phyloP scores from a whole-genome alignment of 495 filamentous ascomycete species.

The Glonium stellatum region DNA sequence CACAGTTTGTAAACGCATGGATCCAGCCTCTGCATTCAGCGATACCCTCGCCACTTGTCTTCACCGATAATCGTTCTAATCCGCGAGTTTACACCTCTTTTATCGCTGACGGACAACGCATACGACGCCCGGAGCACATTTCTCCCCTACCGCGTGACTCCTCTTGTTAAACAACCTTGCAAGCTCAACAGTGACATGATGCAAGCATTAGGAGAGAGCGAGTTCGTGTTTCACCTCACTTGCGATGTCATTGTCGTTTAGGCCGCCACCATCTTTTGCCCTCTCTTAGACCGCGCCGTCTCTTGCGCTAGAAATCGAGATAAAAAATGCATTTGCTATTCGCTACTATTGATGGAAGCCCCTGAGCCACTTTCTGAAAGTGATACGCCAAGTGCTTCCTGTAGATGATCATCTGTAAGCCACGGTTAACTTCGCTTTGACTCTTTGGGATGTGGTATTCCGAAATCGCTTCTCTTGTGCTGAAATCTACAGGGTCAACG shows the following conservation, averaged over 20 bases:
- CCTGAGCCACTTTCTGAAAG: neutral
- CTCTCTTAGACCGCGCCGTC: neutral
- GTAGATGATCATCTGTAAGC: neutral
- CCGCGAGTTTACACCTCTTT: neutral
- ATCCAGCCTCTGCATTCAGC: neutral
- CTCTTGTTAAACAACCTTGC: neutral
- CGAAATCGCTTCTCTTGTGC: neutral
- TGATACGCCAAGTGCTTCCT: neutral
- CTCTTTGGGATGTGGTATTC: neutral
- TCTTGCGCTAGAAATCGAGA: neutral
- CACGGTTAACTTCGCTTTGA: neutral
- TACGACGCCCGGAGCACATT: neutral
- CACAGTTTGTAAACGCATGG: neutral
- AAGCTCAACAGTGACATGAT: neutral
- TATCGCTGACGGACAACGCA: neutral
- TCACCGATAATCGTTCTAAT: neutral
- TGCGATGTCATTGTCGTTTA: neutral
- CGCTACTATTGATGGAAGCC: neutral
- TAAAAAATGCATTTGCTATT: neutral
- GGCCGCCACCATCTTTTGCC: no score
- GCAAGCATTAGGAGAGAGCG: neutral
- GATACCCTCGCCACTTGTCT: neutral
- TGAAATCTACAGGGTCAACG: neutral
- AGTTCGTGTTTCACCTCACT: neutral
- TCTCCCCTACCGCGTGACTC: neutral